Evolutionary conservation across 495 filamentous ascomycete genomes (phyloP), one percentile per base, ranked within the genome.

Genomic region (Neurospora sp.): DNA sequence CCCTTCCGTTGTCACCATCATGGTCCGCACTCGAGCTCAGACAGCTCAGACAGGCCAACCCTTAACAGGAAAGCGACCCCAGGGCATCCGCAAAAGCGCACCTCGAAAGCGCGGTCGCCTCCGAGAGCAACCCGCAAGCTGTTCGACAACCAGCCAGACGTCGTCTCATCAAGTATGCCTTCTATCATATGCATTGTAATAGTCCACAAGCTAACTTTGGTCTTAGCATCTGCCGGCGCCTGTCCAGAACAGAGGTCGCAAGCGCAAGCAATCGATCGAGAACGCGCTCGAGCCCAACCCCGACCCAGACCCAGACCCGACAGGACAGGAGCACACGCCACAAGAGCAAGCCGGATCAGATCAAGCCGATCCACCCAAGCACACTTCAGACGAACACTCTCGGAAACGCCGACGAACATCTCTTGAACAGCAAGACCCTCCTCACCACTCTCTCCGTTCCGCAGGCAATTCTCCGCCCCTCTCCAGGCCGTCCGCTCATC

Each of bases 401-500:
- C 18, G 42, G 18, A 44, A 44, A 44, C 42, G 42, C 42, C 5
- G 16, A 44, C 42, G 42, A 44, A 44, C 42, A 44, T 44, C 42
- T 44, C 42, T 42, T 42, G 42, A 1, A 44, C 16, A 44, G 18
- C 42, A 44, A 44, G 40, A 27, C 71, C 74, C 69, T 77, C 77
- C 11, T 75, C 76, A 48, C 79, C 80, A 20, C 79, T 82, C 68
- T 83, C 80, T 5, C 79, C 82, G 1, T 68, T 81, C 11, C 76
- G 75, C 71, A 20, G 78, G 18, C 77, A 78, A 39, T 76, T 78
- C 70, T 76, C 78, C 27, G 27, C 53, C 53, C 27, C 53, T 66
- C 53, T 66, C 6, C 53, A 66, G 27, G 53, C 27, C 53, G 53
- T 66, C 27, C 53, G 53, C 53, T 66, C 53, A 66, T 66, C 53